A percentile compares a stretch with the other conserved stretches of the same genome.
phyloP scores from a whole-genome alignment of 129 eudicot genomes.

The Arctium lappa region DNA sequence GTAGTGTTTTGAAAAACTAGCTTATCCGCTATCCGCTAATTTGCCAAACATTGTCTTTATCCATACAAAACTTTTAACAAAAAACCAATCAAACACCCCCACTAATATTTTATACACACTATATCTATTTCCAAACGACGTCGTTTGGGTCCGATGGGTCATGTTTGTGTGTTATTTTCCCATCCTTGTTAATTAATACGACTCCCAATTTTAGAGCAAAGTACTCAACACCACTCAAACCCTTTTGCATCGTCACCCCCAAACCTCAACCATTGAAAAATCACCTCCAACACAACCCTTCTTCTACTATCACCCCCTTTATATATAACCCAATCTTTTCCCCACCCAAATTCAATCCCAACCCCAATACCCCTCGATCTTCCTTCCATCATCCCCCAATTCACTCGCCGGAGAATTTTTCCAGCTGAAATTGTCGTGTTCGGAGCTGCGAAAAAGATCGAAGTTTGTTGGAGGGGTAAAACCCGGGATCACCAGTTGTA shows the following conservation, averaged over 20 bases:
- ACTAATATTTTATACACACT: not conserved
- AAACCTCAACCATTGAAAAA: slow-evolving; percentile 20
- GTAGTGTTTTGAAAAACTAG: too few species aligned
- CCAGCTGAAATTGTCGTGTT: not conserved
- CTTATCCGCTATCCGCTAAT: too few species aligned
- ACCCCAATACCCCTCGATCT: not conserved
- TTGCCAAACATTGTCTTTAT: too few species aligned
- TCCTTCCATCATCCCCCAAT: not conserved
- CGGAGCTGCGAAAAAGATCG: not conserved
- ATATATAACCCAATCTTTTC: slow-evolving; percentile 4
- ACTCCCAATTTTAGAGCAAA: not conserved
- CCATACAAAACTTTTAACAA: not conserved
- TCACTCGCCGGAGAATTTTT: not conserved
- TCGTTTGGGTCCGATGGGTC: not conserved
- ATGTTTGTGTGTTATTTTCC: slow-evolving; percentile 20
- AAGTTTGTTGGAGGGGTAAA: slow-evolving; percentile 35
- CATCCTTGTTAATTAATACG: slow-evolving; percentile 5
- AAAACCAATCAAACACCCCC: too few species aligned
- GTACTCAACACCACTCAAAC: slow-evolving; percentile 29
- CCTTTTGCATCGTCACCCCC: slow-evolving; percentile 15
- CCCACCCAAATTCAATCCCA: not conserved
- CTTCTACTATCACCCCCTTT: not conserved
- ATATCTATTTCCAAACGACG: not conserved
- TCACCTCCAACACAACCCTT: not conserved
- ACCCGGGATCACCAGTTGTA: slow-evolving; percentile 54